Conservation (phyloP, 2,329 filamentous ascomycete species). For the Aspergillus sp. region DNA sequence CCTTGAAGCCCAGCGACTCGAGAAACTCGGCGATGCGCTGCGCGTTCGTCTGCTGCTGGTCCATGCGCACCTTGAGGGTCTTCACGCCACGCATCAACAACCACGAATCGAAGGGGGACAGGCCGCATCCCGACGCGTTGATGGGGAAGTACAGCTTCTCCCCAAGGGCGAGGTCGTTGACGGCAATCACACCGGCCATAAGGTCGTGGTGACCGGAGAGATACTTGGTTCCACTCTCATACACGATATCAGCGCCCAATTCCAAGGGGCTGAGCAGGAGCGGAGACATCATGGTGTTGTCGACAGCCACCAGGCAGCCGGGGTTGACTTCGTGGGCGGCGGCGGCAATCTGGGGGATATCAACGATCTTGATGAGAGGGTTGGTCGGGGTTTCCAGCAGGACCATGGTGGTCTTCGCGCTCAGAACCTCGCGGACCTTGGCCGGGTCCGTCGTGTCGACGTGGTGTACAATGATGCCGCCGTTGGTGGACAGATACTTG, state of each 20-base stretch:
- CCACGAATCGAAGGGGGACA: slow-evolving; percentile 94
- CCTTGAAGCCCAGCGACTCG: slow-evolving; percentile 85
- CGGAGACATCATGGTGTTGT: slow-evolving; percentile 98
- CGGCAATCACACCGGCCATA: slow-evolving; percentile 95
- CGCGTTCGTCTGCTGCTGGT: slow-evolving; percentile 93
- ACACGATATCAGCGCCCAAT: slow-evolving; percentile 90
- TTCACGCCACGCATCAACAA: slow-evolving; percentile 93
- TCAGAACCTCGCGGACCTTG: slow-evolving; percentile 66
- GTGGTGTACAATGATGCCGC: slow-evolving; percentile 90
- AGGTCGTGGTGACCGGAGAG: slow-evolving; percentile 97
- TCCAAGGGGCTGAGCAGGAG: slow-evolving; percentile 92
- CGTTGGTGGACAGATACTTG: slow-evolving; percentile 84
- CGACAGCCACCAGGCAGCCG: slow-evolving; percentile 80
- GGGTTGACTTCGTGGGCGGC: slow-evolving; percentile 74
- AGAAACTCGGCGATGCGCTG: slow-evolving; percentile 89
- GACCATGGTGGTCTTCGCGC: slow-evolving; percentile 86
- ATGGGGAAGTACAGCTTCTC: slow-evolving; percentile 96
- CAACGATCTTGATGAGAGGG: slow-evolving; percentile 95
- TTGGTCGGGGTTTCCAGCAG: slow-evolving; percentile 96
- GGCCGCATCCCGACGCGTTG: slow-evolving; percentile 90
- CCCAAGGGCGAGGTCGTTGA: slow-evolving; percentile 76
- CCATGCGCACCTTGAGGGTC: slow-evolving; percentile 95
- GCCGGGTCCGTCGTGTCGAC: slow-evolving; percentile 86
- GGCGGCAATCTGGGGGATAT: slow-evolving; percentile 76
- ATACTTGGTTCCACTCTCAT: slow-evolving; percentile 97